Percentiles rank a stretch among this genome's conserved stretches.
phyloP scores from a whole-genome alignment of 805 yeast species.

The Candida awuae region DNA sequence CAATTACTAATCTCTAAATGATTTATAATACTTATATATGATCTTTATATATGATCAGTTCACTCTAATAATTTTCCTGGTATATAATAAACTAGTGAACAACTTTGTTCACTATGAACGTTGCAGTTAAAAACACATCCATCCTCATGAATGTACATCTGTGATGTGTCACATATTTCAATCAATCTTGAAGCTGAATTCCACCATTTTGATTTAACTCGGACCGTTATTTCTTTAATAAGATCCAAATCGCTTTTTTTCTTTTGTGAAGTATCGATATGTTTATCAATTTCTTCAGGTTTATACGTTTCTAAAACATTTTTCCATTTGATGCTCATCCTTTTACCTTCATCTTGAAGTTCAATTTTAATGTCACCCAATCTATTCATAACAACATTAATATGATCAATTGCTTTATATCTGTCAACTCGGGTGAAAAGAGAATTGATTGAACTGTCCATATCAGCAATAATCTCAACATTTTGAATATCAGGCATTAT shows the following conservation, averaged over 20 bases:
- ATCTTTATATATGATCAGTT: background rate
- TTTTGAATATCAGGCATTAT: slow-evolving; percentile 56
- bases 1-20: no score
- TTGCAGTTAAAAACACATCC: slow-evolving; percentile 60
- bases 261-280: background rate
- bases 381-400: slow-evolving; percentile 43
- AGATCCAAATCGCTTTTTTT: slow-evolving; percentile 11
- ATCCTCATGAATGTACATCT: slow-evolving; percentile 42
- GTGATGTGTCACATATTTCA: slow-evolving; percentile 52
- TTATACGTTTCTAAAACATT: slow-evolving; percentile 24
- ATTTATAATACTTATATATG: no score
- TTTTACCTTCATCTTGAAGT: slow-evolving; percentile 47
- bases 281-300: slow-evolving; percentile 15
- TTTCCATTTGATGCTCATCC: slow-evolving; percentile 54
- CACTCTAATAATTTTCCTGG: slow-evolving; percentile 11
- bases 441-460: slow-evolving; percentile 40
- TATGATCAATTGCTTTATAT: slow-evolving; percentile 44
- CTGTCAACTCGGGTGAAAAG: slow-evolving; percentile 59
- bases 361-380: slow-evolving; percentile 44
- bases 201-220: slow-evolving; percentile 59
- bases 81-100: slow-evolving; percentile 58
- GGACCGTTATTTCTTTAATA: slow-evolving; percentile 35
- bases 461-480: slow-evolving; percentile 49
- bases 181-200: slow-evolving; percentile 53
- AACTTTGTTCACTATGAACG: slow-evolving; percentile 54